Evolutionary conservation across 805 yeast genomes (phyloP).

Genomic region (Lipomyces kockii): DNA sequence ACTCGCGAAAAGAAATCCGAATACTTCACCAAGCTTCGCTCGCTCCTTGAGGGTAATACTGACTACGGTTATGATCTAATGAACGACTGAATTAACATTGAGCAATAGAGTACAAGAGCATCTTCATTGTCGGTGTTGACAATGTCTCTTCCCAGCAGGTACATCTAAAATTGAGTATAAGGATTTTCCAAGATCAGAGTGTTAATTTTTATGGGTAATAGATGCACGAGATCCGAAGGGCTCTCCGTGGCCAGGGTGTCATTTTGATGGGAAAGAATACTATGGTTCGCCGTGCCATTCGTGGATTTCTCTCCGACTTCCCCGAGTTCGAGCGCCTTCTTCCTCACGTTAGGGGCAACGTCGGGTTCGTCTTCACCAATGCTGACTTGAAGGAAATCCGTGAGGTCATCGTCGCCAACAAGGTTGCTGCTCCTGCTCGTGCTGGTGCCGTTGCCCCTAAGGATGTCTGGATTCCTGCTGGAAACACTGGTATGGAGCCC

Average conservation of each 20-base stretch:
- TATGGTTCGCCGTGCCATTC: conserved; percentile 99
- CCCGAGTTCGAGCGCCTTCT: conserved; percentile 95
- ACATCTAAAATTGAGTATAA: neutral
- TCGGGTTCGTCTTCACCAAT: conserved; percentile 99
- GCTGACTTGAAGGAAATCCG: conserved; percentile 88
- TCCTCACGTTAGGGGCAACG: conserved; percentile 96
- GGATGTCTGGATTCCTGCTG: conserved; percentile 97
- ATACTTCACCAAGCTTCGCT: conserved; percentile 94
- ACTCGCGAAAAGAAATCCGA: conserved; percentile 95
- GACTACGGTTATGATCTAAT: neutral
- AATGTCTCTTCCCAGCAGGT: conserved; percentile 98
- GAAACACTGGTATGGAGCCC: conserved; percentile 99
- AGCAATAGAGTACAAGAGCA: conserved; percentile 81
- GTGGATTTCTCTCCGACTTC: conserved; percentile 90
- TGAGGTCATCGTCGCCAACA: conserved; percentile 85
- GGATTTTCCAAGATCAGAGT: neutral
- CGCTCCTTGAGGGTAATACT: conserved; percentile 67
- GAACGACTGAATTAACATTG: neutral
- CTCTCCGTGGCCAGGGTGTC: conserved; percentile 92
- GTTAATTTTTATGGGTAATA: neutral
- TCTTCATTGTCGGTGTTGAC: conserved; percentile 99
- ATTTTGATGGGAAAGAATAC: conserved; percentile 99
- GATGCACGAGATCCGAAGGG: conserved; percentile 98
- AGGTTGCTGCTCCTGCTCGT: conserved; percentile 99
- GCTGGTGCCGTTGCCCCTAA: conserved; percentile 99